Conservation (phyloP, 352 stramenopile species). For the Pythium phragmitis region DNA sequence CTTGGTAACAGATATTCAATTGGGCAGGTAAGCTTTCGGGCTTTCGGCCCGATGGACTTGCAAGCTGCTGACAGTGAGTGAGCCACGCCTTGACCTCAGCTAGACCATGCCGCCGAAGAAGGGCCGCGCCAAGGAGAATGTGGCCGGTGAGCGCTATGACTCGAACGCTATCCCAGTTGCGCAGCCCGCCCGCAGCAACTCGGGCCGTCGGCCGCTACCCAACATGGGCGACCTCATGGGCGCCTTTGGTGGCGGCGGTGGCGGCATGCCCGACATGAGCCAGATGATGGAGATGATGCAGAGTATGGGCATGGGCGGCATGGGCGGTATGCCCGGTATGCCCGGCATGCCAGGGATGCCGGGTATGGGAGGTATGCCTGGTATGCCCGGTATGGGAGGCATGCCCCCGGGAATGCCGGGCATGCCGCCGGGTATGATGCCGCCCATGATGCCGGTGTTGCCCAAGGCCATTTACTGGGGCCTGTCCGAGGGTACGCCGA, state of each 20-base stretch:
- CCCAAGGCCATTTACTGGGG: conserved; percentile 75
- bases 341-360: conserved; percentile 40
- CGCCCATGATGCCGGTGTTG: conserved; percentile 49
- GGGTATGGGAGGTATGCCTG: conserved; percentile 41
- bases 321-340: conserved; percentile 37
- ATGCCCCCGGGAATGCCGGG: conserved; percentile 39
- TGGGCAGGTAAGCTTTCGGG: background rate
- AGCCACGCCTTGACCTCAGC: background rate
- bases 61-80: no score
- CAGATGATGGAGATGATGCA: conserved; percentile 60
- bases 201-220: conserved; percentile 36
- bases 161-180: conserved; percentile 56
- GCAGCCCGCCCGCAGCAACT: conserved; percentile 18
- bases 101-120: conserved; percentile 50
- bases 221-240: conserved; percentile 62
- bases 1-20: background rate
- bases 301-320: conserved; percentile 47
- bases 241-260: conserved; percentile 39
- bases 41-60: background rate
- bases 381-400: conserved; percentile 31
- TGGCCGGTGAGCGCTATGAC: conserved; percentile 83
- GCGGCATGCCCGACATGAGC: conserved; percentile 32
- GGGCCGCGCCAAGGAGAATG: conserved; percentile 69
- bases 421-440: conserved; percentile 42
- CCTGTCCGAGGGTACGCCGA: conserved; percentile 50